Percentiles rank a stretch among this genome's conserved stretches.
Evolutionary conservation across 768 basidiomycete genomes (phyloP).

Genomic region (Amanita polypyramis): DNA sequence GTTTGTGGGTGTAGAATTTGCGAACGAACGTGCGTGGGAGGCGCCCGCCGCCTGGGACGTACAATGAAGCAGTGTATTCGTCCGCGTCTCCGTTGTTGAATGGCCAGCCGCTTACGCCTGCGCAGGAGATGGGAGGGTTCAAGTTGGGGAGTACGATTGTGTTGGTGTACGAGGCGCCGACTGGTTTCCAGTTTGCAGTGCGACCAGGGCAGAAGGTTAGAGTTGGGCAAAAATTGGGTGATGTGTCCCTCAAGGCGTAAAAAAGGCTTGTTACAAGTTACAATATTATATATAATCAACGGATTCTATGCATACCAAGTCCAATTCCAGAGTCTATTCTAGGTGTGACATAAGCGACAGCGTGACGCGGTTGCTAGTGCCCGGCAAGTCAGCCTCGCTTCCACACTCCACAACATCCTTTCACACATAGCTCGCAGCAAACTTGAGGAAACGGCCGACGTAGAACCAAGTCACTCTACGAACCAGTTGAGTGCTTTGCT

Average conservation of each 20-base stretch:
- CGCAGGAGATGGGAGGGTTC: conserved; percentile 98
- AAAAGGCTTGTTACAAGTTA: no score
- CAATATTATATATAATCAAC: no score
- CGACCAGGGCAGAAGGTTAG: conserved; percentile 75
- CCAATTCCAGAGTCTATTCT: no score
- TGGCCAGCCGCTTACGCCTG: conserved; percentile 80
- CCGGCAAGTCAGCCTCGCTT: background rate
- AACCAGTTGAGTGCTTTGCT: conserved; percentile 1
- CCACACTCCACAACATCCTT: background rate
- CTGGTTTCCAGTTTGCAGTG: conserved; percentile 68
- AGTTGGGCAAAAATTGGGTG: conserved; percentile 78
- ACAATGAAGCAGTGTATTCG: conserved; percentile 86
- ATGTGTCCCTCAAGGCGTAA: conserved; percentile 30
- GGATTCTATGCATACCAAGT: no score
- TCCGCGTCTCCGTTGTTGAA: conserved; percentile 72
- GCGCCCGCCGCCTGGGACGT: conserved; percentile 72
- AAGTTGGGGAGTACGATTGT: conserved; percentile 93
- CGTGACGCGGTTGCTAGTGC: background rate
- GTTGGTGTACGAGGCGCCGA: conserved; percentile 91
- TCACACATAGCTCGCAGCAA: conserved; percentile 4
- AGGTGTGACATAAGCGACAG: background rate
- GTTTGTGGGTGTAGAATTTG: conserved; percentile 49
- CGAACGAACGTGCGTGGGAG: conserved; percentile 80
- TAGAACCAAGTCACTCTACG: conserved; percentile 5
- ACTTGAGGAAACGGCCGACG: background rate